Base-by-base conservation (phyloP, 164 flowering plant species). In the Amborella trichopoda region DNA sequence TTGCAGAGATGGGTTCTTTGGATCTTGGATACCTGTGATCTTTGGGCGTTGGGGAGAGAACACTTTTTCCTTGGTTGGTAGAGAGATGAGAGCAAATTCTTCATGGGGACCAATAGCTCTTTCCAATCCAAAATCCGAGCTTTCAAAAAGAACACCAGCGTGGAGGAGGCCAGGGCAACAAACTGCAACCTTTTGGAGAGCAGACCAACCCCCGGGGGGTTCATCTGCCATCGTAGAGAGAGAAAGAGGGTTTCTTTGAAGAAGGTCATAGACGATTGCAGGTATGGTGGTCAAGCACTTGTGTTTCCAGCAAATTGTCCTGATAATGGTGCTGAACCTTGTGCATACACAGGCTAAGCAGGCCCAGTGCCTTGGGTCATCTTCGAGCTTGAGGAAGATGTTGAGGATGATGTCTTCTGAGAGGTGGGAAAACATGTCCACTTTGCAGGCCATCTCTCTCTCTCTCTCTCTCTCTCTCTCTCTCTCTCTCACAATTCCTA, bases 111-210 rank as follows among this genome's bases (percentile, higher is more conserved):
- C 95, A 19, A 90, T 72, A 37, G 83, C 97, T 24, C 94, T 80
- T 21, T 79, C 80, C 44, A 91, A 84, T 4, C 99, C 96, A 46
- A 87, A 91, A 56, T 86, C 96, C 3, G 93, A 91, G 64, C 78
- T 67, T 23, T 83, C 93, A 2, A 87, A 59, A 45, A 87, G 83
- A 43, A 87, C 68, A 40, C 99, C 99, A 44, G 96, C 49, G 60
- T 68, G 93, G 56, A 67, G 70, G 52, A 82, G 78, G 18, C 99
- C 99, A 0, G 99, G 99, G 58, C 99, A 91, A 74, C 93, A 87
- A 49, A 87, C 73, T 37, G 79, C 54, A 48, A 91, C 75, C 69
- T 91, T 91, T 67, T 70, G 69, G n/a, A 91, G 82, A 23, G 90
- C 30, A 0, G 80, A 53, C 87, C 93, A 84, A 21, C 72, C 78